A percentile compares a stretch with the other conserved stretches of the same genome.
These are phyloP conservation scores for Glebionis coronaria DNA, from an alignment of 129 eudicot genomes.

Conservation along the genomic window DNA sequence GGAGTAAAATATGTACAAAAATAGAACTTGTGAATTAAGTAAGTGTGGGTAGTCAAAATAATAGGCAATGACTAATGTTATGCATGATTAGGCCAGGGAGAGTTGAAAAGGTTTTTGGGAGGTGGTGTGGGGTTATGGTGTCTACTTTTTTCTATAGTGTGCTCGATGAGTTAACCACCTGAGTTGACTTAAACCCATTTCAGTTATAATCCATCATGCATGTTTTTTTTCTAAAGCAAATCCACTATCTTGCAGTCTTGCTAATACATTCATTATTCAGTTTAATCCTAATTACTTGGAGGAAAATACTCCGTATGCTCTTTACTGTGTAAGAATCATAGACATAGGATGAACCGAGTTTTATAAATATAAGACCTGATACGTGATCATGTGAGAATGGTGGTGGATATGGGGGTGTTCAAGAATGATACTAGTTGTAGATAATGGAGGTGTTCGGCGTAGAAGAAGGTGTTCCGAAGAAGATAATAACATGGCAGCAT, in stretches of 20 bases:
- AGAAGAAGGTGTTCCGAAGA: too few relatives aligned
- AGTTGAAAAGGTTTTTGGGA: slow-evolving; percentile 34
- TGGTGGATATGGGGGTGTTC: too few relatives aligned
- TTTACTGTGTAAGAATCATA: too few relatives aligned
- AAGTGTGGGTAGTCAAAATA: slow-evolving; percentile 39
- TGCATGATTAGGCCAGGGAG: slow-evolving; percentile 29
- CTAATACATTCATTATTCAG: slow-evolving; percentile 2
- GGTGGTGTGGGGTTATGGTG: slow-evolving; percentile 32
- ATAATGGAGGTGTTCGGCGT: too few relatives aligned
- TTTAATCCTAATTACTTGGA: neutral
- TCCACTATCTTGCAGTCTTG: slow-evolving; percentile 24
- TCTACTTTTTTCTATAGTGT: slow-evolving; percentile 32
- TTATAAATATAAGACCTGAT: too few relatives aligned
- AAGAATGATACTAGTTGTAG: too few relatives aligned
- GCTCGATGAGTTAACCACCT: slow-evolving; percentile 41
- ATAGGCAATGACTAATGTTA: slow-evolving; percentile 35
- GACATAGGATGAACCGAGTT: too few relatives aligned
- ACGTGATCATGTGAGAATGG: too few relatives aligned
- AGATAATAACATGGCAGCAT: too few relatives aligned
- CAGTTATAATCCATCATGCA: slow-evolving; percentile 39
- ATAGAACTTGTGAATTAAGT: slow-evolving; percentile 36
- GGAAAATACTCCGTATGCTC: too few relatives aligned
- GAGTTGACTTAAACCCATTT: slow-evolving; percentile 32
- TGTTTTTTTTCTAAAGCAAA: slow-evolving; percentile 17
- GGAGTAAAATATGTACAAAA: slow-evolving; percentile 18